Percentiles rank a stretch among this genome's conserved stretches.
Conservation (phyloP, 1,139 yeast species). For the Taphrina flavorubra region DNA sequence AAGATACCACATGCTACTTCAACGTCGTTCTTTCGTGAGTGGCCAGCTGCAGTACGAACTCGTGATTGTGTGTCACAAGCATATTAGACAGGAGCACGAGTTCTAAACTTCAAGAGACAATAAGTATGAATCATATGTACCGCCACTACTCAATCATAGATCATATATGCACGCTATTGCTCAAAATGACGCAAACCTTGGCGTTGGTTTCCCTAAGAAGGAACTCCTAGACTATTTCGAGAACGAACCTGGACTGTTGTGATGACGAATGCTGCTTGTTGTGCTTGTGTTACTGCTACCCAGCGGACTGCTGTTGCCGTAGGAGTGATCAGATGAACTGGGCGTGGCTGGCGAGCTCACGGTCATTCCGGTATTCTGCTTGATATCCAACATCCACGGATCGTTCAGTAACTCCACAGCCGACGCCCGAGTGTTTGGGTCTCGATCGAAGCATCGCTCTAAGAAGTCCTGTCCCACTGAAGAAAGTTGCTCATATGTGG, state of each 20-base stretch:
- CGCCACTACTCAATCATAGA: background rate
- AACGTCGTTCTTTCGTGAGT: no score
- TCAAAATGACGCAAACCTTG: background rate
- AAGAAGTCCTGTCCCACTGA: slow-evolving; percentile 73
- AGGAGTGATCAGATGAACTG: slow-evolving; percentile 11
- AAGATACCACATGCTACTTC: background rate
- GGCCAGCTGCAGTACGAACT: no score
- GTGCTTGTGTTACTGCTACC: slow-evolving; percentile 10
- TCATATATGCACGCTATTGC: slow-evolving; percentile 8
- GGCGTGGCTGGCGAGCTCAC: slow-evolving; percentile 23
- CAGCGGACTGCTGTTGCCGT: slow-evolving; percentile 14
- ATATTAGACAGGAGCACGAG: no score
- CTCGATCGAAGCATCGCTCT: slow-evolving; percentile 77
- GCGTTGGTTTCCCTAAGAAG: background rate
- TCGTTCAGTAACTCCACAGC: slow-evolving; percentile 85
- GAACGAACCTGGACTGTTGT: background rate
- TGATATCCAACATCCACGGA: slow-evolving; percentile 78
- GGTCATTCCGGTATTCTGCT: slow-evolving; percentile 70
- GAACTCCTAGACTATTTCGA: background rate
- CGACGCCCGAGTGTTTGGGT: slow-evolving; percentile 77
- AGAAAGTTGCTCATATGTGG: slow-evolving; percentile 77
- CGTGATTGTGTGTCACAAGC: no score
- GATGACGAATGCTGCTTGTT: background rate
- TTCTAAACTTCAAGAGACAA: no score
- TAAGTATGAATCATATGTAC: no score